Evolutionary conservation across 2,329 filamentous ascomycete genomes (phyloP).

Genomic region (Phialemoniopsis sp.): DNA sequence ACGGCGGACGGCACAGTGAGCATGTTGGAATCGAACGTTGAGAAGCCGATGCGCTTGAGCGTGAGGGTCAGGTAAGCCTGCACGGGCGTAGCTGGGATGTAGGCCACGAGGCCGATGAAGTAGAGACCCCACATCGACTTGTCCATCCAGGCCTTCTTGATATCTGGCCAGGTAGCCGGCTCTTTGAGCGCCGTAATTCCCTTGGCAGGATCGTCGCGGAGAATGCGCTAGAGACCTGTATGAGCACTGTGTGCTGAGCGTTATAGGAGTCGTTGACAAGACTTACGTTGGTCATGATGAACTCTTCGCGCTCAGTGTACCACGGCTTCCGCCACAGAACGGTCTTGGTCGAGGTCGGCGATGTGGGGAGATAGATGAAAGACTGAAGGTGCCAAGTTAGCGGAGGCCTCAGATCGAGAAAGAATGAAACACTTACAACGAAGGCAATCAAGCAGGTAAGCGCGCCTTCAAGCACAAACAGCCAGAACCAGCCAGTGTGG

Average conservation of each 20-base stretch:
- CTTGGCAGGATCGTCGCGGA: slow-evolving; percentile 51
- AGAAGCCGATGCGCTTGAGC: slow-evolving; percentile 51
- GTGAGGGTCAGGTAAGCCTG: slow-evolving; percentile 50
- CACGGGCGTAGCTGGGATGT: slow-evolving; percentile 43
- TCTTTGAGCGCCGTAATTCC: slow-evolving; percentile 41
- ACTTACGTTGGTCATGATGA: slow-evolving; percentile 61
- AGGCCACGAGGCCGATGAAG: slow-evolving; percentile 41
- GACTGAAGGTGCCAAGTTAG: slow-evolving; percentile 33
- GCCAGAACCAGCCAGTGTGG: slow-evolving; percentile 51
- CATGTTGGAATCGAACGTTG: slow-evolving; percentile 57
- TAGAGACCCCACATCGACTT: slow-evolving; percentile 45
- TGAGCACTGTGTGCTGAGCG: too few species aligned
- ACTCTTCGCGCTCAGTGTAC: slow-evolving; percentile 64
- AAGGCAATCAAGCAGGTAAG: slow-evolving; percentile 48
- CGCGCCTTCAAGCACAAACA: slow-evolving; percentile 35
- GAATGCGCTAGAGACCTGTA: slow-evolving; percentile 39
- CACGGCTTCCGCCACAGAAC: slow-evolving; percentile 58
- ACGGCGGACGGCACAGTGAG: slow-evolving; percentile 56
- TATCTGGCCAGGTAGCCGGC: slow-evolving; percentile 32
- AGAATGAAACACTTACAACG: slow-evolving; percentile 21
- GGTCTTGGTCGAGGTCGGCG: slow-evolving; percentile 61
- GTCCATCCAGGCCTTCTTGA: slow-evolving; percentile 39
- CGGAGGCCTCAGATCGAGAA: too few species aligned
- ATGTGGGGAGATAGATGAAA: slow-evolving; percentile 57
- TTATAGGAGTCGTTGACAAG: too few species aligned